phyloP scores from a whole-genome alignment of 768 basidiomycete species.

The Mrakia gelida region DNA sequence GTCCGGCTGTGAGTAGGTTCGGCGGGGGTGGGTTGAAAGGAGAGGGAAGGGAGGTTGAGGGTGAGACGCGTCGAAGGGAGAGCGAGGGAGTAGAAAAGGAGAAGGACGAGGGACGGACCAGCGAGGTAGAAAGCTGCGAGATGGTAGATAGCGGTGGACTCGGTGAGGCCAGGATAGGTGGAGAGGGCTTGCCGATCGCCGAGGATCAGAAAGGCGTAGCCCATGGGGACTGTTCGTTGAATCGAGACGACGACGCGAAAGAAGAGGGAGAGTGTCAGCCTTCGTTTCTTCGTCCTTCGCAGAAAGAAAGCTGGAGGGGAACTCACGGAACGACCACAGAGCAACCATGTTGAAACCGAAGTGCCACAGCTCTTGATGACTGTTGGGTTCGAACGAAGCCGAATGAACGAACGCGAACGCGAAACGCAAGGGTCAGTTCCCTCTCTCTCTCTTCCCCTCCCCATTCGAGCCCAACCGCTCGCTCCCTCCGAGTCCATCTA shows the following conservation, averaged over 20 bases:
- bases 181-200: slow-evolving; percentile 28
- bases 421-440: background rate
- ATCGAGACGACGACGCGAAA: background rate
- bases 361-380: slow-evolving; percentile 28
- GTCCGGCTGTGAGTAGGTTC: too few relatives aligned
- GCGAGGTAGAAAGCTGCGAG: slow-evolving; percentile 28
- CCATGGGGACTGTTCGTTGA: slow-evolving; percentile 18
- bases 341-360: slow-evolving; percentile 31
- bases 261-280: background rate
- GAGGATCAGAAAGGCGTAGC: slow-evolving; percentile 28
- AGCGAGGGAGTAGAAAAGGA: too few relatives aligned
- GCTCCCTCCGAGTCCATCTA: too few relatives aligned
- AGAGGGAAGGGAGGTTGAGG: background rate
- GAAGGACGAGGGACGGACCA: background rate
- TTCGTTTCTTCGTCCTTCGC: background rate
- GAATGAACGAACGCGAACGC: too few relatives aligned
- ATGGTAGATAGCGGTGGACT: slow-evolving; percentile 25
- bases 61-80: background rate
- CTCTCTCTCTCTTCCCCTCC: background rate
- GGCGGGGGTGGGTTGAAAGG: too few relatives aligned
- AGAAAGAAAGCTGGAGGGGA: background rate
- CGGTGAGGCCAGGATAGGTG: slow-evolving; percentile 8
- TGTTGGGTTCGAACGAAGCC: background rate
- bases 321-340: slow-evolving; percentile 27
- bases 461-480: too few relatives aligned